phyloP scores from a whole-genome alignment of 208 protist species.

The Porcisia hertigi region DNA sequence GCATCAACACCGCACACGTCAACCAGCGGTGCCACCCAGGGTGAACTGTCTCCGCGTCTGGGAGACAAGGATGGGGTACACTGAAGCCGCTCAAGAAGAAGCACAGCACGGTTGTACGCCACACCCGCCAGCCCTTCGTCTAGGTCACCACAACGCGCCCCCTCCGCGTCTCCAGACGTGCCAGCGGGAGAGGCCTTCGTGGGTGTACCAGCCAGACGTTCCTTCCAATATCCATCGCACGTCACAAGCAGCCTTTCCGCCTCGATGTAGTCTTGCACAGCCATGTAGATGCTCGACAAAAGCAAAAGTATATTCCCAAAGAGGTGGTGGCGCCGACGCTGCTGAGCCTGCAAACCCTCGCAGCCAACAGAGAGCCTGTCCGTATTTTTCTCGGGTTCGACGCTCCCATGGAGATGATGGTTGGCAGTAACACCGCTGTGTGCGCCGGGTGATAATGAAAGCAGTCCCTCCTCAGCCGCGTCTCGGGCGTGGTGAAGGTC shows the following conservation, averaged over 20 bases:
- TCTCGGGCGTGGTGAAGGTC: constrained; percentile 40
- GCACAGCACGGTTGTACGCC: constrained; percentile 52
- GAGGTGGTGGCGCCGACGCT: constrained; percentile 19
- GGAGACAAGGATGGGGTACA: neutral
- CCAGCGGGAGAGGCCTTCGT: neutral
- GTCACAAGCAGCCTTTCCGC: constrained; percentile 63
- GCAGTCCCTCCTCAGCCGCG: constrained; percentile 30
- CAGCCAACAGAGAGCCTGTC: neutral
- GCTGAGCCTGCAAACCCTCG: neutral
- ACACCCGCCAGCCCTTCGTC: constrained; percentile 34
- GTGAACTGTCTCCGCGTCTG: neutral
- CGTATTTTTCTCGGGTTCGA: neutral
- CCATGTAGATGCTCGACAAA: constrained; percentile 49
- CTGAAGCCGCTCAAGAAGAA: constrained; percentile 42
- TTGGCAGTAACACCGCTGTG: neutral
- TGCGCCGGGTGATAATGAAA: constrained; percentile 12
- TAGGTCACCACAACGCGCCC: constrained; percentile 1
- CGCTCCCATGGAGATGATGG: neutral
- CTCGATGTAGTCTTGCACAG: constrained; percentile 40
- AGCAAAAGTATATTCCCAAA: constrained; percentile 58
- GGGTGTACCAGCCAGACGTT: constrained; percentile 30
- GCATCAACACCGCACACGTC: neutral
- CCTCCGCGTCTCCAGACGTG: neutral
- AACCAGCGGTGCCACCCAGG: neutral
- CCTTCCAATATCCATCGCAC: constrained; percentile 53